Evolutionary conservation across 768 basidiomycete genomes (phyloP), one percentile per base, ranked within the genome.

Genomic region (Boletellus emodensis): DNA sequence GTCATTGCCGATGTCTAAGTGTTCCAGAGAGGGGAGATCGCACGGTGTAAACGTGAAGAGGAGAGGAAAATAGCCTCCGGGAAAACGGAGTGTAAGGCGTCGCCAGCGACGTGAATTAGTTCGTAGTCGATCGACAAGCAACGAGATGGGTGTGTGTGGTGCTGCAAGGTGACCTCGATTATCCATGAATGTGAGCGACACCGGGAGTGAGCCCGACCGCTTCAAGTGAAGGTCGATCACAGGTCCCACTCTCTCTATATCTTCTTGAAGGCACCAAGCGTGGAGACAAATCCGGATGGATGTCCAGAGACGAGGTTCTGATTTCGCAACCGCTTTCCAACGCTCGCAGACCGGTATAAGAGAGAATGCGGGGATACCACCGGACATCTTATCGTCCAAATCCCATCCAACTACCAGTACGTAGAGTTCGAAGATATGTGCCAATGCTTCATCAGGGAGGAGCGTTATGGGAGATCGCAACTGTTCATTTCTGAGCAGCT

Each of bases 361-460:
- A 43, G 13, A 46, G 32, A 52, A 46, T 0, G 43, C 39, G 10
- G 33, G 9, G 5, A 33, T 1, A 17, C 18, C 13, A n/a, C 20
- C 9, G 1, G 33, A 24, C 2, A 30, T 17, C n/a, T 8, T 34
- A 10, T 20, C 35, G 22, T 24, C 44, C 5, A 26, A 26, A 4
- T 26, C 24, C n/a, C 17, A 18, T 11, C 2, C 4, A 30, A 13
- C 26, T 1, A 7, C 24, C 24, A 26, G 24, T 14, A 58, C 33
- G 28, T 30, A 61, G 15, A 52, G 5, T 28, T 49, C 40, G 28
- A 56, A 64, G 11, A 64, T 35, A 32, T 37, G n/a, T 7, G 32
- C 26, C 24, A 74, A 48, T 75, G 79, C 64, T 69, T 81, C 56
- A 4, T 50, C 38, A 24, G 56, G 62, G 28, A 63, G 32, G 12